Evolutionary conservation across 2,329 filamentous ascomycete genomes (phyloP).

Genomic region (Aspergillus neoniger): DNA sequence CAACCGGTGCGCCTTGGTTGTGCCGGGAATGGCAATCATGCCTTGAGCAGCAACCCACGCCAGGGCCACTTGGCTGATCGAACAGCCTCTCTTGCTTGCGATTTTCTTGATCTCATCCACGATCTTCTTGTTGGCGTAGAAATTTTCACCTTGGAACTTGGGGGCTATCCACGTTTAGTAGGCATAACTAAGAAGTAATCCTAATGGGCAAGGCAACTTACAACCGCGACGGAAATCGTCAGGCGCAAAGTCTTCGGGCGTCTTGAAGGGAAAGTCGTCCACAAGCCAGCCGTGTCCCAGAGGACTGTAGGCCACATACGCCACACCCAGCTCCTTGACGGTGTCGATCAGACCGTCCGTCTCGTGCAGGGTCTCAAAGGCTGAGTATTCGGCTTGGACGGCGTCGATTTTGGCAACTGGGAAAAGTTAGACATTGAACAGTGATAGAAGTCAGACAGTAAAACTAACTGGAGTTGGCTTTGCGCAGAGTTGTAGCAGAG

Average conservation of each 20-base stretch:
- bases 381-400: conserved; percentile 50
- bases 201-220: conserved; percentile 22
- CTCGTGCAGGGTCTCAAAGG: conserved; percentile 47
- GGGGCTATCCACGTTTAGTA: conserved; percentile 17
- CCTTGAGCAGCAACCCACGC: conserved; percentile 46
- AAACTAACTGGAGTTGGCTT: conserved; percentile 47
- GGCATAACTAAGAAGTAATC: rapidly evolving
- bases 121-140: conserved; percentile 48
- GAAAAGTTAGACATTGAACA: conserved; percentile 12
- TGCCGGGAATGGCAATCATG: conserved; percentile 52
- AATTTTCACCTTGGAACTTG: conserved; percentile 48
- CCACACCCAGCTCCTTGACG: conserved; percentile 44
- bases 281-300: conserved; percentile 53
- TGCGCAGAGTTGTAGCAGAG: conserved; percentile 48
- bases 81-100: conserved; percentile 38
- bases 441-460: neutral
- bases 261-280: conserved; percentile 46
- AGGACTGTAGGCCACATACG: conserved; percentile 51
- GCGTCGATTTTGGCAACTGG: conserved; percentile 52
- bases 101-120: conserved; percentile 47
- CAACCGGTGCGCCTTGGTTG: conserved; percentile 43
- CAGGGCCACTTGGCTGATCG: conserved; percentile 40
- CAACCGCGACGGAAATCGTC: conserved; percentile 45
- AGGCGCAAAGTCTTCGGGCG: conserved; percentile 50
- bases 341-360: conserved; percentile 45